Percentiles rank a stretch among this genome's conserved stretches.
phyloP scores from a whole-genome alignment of 1,284 basidiomycete genomes.

The Ganoderma sp. region DNA sequence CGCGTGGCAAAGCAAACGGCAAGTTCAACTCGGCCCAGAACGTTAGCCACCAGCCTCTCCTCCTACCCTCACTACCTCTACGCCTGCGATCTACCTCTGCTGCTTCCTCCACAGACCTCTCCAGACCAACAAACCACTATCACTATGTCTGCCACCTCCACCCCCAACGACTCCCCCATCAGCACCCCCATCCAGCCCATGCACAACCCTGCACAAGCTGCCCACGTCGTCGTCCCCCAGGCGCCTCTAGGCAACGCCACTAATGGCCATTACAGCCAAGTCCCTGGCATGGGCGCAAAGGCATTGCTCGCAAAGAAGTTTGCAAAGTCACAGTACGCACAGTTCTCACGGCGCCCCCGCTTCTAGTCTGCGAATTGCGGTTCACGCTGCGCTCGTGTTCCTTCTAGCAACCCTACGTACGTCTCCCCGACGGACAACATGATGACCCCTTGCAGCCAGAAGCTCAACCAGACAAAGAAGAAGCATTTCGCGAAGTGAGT shows the following conservation, averaged over 20 bases:
- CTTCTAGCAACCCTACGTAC: slow-evolving; percentile 75
- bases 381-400: not conserved
- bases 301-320: slow-evolving; percentile 88
- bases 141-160: slow-evolving; percentile 64
- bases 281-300: slow-evolving; percentile 83
- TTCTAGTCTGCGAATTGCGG: slow-evolving; percentile 10
- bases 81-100: slow-evolving; percentile 4
- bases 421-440: slow-evolving; percentile 93
- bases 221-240: slow-evolving; percentile 77
- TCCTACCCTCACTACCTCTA: slow-evolving; percentile 27
- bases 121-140: slow-evolving; percentile 4
- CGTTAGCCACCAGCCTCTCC: slow-evolving; percentile 15
- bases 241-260: slow-evolving; percentile 77
- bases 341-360: not conserved
- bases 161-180: slow-evolving; percentile 68
- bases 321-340: slow-evolving; percentile 80
- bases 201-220: slow-evolving; percentile 83
- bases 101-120: not conserved
- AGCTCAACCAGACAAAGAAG: slow-evolving; percentile 87
- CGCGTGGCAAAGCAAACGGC: slow-evolving; percentile 28
- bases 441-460: slow-evolving; percentile 90
- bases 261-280: slow-evolving; percentile 54
- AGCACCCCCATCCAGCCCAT: slow-evolving; percentile 74
- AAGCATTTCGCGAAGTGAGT: slow-evolving; percentile 88
- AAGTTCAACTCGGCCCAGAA: slow-evolving; percentile 20